Base-by-base conservation (phyloP, 192 early-diverging fungal species). In the Coemansia sp. region DNA sequence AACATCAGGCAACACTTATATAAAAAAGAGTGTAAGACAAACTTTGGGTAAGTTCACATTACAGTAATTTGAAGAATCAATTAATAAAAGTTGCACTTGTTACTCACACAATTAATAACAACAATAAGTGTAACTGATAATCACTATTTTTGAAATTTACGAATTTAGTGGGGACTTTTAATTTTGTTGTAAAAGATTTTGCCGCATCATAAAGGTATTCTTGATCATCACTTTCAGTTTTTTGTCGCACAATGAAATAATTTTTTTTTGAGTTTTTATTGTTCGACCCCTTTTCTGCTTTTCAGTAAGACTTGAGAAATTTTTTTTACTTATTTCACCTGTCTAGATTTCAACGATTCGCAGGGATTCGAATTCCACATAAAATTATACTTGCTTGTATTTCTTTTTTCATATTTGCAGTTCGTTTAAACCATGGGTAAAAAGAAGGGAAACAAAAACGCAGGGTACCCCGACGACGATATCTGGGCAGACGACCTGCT, bases 401-500 rank as follows among this genome's bases (percentile, higher is more conserved):
- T 54, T 45, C 1, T 18, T 43, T 18, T 45, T 45, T 19, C 43
- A 45, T 21, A 45, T 21, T 14, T 39, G 40, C 22, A 18, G 5
- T 37, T 39, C 17, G 17, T 10, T 10, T 55, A 14, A 22, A 64
- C 43, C 33, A 70, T 70, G 67, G 67, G 57, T 34, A 71, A 65
- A 44, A 67, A 67, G 53, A 71, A 71, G 63, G 53, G 58, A 43
- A 56, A 56, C 49, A 61, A 50, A 30, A 59, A 61, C 19, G 52
- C 40, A 55, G 46, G 27, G 9, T 37, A 37, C 23, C 17, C 24
- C 10, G 57, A 59, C 52, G 63, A 57, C 13, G 64, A 73, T 63
- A 67, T 67, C 46, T 62, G 60, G 71, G 65, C 71, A 15, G 71
- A 73, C 46, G 60, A 73, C 33, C 24, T 58, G 0, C 27, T 46